A percentile compares a stretch with the other conserved stretches of the same genome.
Evolutionary conservation across 2,329 filamentous ascomycete species (phyloP).

Genomic region (Fusarium succisae): DNA sequence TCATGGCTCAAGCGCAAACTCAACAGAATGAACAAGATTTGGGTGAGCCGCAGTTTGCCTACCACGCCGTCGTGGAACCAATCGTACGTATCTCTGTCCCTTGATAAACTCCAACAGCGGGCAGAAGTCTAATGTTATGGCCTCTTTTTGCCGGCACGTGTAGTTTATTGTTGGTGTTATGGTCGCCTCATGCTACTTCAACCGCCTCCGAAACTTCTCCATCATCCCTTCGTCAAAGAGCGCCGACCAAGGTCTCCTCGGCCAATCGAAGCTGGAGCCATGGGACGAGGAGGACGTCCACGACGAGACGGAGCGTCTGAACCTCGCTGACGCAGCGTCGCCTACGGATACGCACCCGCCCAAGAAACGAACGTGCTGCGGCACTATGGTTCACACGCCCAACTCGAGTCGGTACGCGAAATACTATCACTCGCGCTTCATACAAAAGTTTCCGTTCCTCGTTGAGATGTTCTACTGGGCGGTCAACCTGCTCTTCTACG

Average conservation of each 20-base stretch:
- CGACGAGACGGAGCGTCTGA: slow-evolving; percentile 31
- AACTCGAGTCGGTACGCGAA: slow-evolving; percentile 70
- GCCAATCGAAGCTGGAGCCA: slow-evolving; percentile 33
- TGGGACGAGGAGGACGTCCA: slow-evolving; percentile 36
- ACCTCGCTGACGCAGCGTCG: slow-evolving; percentile 8
- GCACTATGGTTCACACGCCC: slow-evolving; percentile 61
- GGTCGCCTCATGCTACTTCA: slow-evolving; percentile 43
- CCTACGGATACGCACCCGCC: slow-evolving; percentile 48
- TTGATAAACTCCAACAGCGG: neutral
- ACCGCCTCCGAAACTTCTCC: slow-evolving; percentile 40
- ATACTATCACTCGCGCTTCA: slow-evolving; percentile 68
- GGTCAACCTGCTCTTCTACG: slow-evolving; percentile 71
- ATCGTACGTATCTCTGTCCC: slow-evolving; percentile 31
- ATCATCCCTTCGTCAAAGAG: slow-evolving; percentile 30
- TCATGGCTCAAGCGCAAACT: slow-evolving; percentile 9
- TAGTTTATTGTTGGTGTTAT: slow-evolving; percentile 44
- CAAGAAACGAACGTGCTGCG: slow-evolving; percentile 62
- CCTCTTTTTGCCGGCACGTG: neutral
- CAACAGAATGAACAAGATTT: slow-evolving; percentile 29
- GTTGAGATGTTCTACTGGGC: slow-evolving; percentile 81
- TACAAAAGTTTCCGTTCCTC: slow-evolving; percentile 73
- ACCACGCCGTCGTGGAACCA: slow-evolving; percentile 41
- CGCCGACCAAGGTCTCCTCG: slow-evolving; percentile 39
- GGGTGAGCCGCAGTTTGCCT: slow-evolving; percentile 43
- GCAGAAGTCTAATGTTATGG: neutral